A percentile compares a stretch with the other conserved stretches of the same genome.
phyloP scores from a whole-genome alignment of 2,329 filamentous ascomycete species.

The Niveomyces coronatus region DNA sequence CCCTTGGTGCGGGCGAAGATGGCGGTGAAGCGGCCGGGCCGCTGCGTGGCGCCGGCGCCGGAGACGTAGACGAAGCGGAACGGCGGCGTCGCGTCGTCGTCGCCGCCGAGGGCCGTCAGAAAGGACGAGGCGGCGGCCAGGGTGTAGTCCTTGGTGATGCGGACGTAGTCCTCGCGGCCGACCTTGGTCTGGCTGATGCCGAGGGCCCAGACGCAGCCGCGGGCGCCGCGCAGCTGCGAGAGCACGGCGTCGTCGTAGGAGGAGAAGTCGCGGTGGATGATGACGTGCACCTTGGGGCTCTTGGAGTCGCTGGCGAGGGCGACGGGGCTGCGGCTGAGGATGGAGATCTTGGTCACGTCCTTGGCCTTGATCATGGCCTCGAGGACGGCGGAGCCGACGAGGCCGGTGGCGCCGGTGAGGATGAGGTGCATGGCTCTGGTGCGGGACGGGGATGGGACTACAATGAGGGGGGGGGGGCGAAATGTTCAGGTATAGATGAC shows the following conservation, averaged over 20 bases:
- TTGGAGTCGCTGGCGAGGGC: conserved; percentile 46
- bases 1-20: conserved; percentile 58
- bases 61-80: conserved; percentile 67
- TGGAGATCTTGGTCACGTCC: conserved; percentile 53
- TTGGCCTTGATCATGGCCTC: conserved; percentile 48
- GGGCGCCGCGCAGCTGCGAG: conserved; percentile 48
- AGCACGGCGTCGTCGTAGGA: conserved; percentile 49
- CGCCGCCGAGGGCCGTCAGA: conserved; percentile 30
- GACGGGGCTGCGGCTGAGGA: conserved; percentile 56
- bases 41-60: conserved; percentile 48
- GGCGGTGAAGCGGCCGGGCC: conserved; percentile 43
- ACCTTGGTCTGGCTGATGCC: conserved; percentile 55
- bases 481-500: too few relatives aligned
- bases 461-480: too few relatives aligned
- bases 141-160: conserved; percentile 58
- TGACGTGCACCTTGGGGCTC: conserved; percentile 52
- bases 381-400: conserved; percentile 51
- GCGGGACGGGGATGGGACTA: too few relatives aligned
- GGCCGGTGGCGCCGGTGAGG: conserved; percentile 57
- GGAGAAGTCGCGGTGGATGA: conserved; percentile 57
- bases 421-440: conserved; percentile 57
- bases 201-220: conserved; percentile 64
- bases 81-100: conserved; percentile 34
- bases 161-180: conserved; percentile 52
- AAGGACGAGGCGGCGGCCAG: conserved; percentile 54